Evolutionary conservation across 495 filamentous ascomycete species (phyloP).

Genomic region (Rusavskia elegans): DNA sequence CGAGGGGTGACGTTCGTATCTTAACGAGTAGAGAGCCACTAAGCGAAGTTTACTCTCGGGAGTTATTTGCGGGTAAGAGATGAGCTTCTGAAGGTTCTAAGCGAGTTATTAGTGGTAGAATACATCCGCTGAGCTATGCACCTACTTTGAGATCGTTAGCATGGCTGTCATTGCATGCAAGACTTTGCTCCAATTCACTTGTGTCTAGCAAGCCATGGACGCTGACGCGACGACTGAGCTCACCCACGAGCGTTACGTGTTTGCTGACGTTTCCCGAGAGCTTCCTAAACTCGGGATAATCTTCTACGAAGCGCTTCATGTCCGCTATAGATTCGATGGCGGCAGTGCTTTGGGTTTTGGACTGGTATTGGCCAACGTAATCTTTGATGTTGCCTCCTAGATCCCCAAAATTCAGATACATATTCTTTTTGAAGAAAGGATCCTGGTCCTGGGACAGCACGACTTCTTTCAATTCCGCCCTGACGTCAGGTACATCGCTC

Average conservation of each 20-base stretch:
- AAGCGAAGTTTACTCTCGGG: conserved; percentile 68
- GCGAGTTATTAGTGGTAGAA: conserved; percentile 7
- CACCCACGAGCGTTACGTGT: conserved; percentile 88
- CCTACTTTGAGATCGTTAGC: conserved; percentile 66
- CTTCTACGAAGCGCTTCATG: conserved; percentile 98
- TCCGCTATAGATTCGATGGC: conserved; percentile 94
- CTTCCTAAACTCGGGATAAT: conserved; percentile 94
- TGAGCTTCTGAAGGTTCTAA: conserved; percentile 70
- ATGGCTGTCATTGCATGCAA: conserved; percentile 95
- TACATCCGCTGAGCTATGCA: neutral
- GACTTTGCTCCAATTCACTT: conserved; percentile 89
- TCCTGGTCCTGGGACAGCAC: conserved; percentile 95
- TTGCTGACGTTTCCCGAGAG: conserved; percentile 97
- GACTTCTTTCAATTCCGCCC: conserved; percentile 86
- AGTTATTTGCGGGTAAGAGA: conserved; percentile 58
- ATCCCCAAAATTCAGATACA: conserved; percentile 98
- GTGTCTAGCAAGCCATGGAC: conserved; percentile 78
- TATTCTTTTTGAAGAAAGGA: conserved; percentile 99
- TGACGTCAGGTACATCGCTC: conserved; percentile 70
- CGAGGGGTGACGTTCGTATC: conserved; percentile 72
- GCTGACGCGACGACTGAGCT: conserved; percentile 74
- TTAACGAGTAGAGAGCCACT: conserved; percentile 81
- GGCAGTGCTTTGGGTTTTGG: conserved; percentile 78
- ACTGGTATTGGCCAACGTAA: conserved; percentile 95
- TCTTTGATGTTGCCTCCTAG: conserved; percentile 96